Evolutionary conservation across 169 alveolate genomes (phyloP).

Genomic region (Hepatocystis sp.): DNA sequence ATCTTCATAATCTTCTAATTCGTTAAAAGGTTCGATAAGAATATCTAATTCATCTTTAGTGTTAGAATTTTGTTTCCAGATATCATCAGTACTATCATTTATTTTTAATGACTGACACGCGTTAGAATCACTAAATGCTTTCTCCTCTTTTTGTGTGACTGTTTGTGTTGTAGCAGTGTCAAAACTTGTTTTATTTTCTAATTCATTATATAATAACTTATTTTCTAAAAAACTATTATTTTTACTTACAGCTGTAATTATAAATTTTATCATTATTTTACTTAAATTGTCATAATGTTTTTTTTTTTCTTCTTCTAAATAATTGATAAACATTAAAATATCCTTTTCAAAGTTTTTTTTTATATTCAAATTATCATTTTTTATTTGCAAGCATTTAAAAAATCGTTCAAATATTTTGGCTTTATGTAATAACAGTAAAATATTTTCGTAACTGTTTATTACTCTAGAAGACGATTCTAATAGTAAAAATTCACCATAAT

Average conservation of each 20-base stretch:
- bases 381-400: conserved; percentile 35
- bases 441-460: conserved; percentile 61
- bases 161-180: conserved; percentile 22
- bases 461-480: conserved; percentile 72
- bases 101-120: conserved; percentile 14
- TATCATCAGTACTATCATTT: conserved; percentile 32
- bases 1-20: conserved; percentile 74
- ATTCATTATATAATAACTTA: conserved; percentile 5
- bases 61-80: conserved; percentile 14
- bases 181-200: conserved; percentile 7
- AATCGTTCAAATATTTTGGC: conserved; percentile 54
- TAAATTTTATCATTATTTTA: conserved; percentile 40
- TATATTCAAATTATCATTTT: conserved; percentile 3
- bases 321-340: conserved; percentile 48
- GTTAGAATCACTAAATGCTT: conserved; percentile 15
- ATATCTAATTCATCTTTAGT: conserved; percentile 47
- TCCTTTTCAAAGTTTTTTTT: conserved; percentile 67
- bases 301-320: conserved; percentile 45
- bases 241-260: conserved; percentile 7
- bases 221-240: conserved; percentile 6
- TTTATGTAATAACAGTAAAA: conserved; percentile 56
- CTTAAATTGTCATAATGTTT: conserved; percentile 52
- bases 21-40: conserved; percentile 70
- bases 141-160: conserved; percentile 23
- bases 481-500: conserved; percentile 67